These are phyloP conservation scores for Neofusicoccum parvum DNA, from an alignment of 2,329 filamentous ascomycete species.

Conservation along the genomic window DNA sequence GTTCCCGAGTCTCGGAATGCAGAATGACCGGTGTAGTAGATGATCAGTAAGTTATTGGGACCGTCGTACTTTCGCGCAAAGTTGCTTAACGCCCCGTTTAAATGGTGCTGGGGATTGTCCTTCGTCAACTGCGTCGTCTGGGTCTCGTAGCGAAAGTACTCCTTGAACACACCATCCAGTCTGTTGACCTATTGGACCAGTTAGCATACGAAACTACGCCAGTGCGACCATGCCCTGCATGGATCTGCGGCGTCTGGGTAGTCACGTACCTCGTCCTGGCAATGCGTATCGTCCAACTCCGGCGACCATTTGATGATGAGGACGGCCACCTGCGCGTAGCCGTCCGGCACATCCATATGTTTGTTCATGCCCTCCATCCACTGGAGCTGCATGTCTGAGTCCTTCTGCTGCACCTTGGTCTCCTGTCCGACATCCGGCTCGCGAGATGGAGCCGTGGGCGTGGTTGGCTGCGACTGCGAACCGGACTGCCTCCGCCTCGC, in stretches of 20 bases:
- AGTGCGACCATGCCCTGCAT: not conserved
- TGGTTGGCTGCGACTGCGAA: no score
- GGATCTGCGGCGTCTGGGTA: not conserved
- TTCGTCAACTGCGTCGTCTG: conserved; percentile 37
- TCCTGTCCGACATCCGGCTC: conserved; percentile 17
- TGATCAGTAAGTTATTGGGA: conserved; percentile 36
- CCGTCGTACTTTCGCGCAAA: conserved; percentile 32
- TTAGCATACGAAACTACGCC: no score
- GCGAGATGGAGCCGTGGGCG: no score
- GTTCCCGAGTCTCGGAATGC: conserved; percentile 25
- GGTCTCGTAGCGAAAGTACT: conserved; percentile 34
- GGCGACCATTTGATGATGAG: conserved; percentile 41
- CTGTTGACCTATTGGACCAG: conserved; percentile 30
- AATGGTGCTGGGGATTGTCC: conserved; percentile 37
- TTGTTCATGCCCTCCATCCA: conserved; percentile 35
- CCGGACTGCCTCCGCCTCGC: no score
- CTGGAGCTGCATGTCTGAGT: conserved; percentile 34
- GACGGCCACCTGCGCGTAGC: conserved; percentile 39
- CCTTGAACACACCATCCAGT: conserved; percentile 32
- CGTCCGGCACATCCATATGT: conserved; percentile 33
- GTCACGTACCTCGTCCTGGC: conserved; percentile 33
- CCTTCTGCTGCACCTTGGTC: conserved; percentile 21
- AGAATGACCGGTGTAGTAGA: conserved; percentile 46
- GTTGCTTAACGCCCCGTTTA: conserved; percentile 30
- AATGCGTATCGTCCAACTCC: conserved; percentile 38